Conservation (phyloP, 1,284 basidiomycete genomes). For the Stygiomarasmius scandens region DNA sequence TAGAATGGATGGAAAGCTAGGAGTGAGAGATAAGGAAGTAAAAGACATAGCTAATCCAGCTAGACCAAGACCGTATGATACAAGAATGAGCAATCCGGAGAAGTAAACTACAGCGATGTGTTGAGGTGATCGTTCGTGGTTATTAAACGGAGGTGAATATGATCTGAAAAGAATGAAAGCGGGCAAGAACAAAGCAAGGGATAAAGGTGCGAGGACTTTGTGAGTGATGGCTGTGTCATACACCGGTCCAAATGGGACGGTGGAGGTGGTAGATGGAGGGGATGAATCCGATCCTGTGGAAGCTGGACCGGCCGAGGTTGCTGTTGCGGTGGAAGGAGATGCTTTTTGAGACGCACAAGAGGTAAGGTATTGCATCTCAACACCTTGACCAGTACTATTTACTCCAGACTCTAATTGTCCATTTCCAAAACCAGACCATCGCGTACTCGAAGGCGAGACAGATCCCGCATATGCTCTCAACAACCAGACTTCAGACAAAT, state of each 20-base stretch:
- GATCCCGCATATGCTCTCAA: conserved; percentile 68
- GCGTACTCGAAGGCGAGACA: conserved; percentile 52
- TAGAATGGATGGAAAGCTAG: conserved; percentile 24
- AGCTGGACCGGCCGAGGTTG: conserved; percentile 23
- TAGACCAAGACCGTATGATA: conserved; percentile 63
- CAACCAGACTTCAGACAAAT: conserved; percentile 76
- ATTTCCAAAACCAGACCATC: conserved; percentile 65
- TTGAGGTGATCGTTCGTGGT: conserved; percentile 21
- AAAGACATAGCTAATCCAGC: conserved; percentile 65
- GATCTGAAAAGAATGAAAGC: conserved; percentile 57
- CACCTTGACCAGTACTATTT: conserved; percentile 66
- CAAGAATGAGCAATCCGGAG: conserved; percentile 42
- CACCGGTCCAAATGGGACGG: conserved; percentile 14
- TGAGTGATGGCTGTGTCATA: conserved; percentile 63
- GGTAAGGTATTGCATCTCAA: conserved; percentile 59
- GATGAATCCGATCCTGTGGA: conserved; percentile 24
- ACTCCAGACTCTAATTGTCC: conserved; percentile 63
- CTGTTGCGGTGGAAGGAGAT: conserved; percentile 21
- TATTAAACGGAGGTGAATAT: conserved; percentile 43
- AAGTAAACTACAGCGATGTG: conserved; percentile 36
- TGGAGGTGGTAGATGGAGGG: conserved; percentile 19
- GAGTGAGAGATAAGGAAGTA: conserved; percentile 47
- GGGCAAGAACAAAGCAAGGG: conserved; percentile 59
- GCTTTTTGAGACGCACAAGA: conserved; percentile 54
- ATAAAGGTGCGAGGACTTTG: conserved; percentile 67